Evolutionary conservation across 116 monocot species (phyloP), one percentile per base, ranked within the genome.

Genomic region (Iris pallida): DNA sequence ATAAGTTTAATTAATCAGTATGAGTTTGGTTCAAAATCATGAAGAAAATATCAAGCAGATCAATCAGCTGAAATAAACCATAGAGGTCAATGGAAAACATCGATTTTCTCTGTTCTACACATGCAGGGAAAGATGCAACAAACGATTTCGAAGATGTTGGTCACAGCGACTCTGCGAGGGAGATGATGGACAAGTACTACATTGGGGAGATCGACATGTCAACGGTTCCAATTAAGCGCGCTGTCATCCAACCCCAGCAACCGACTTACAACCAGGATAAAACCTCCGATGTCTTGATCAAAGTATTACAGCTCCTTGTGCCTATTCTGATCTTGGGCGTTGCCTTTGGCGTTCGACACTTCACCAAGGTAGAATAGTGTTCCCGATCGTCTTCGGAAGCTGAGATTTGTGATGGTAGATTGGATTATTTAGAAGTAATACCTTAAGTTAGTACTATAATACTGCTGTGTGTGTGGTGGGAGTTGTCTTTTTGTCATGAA

Each of bases 101-200:
- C 3, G 30, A 30, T 30, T 30, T 30, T 30, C 30, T 30, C 30
- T 30, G 30, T 30, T 30, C 3, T 30, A 30, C 30, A 30, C 30
- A 30, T 67, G 64, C 63, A 89, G 89, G 83, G 30, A 89, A 89
- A 65, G 85, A 89, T 73, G 89, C 85, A 41, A 85, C 83, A 16
- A 80, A 80, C 65, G 89, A 89, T 80, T 89, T 89, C 45, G 89
- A 89, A 71, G 89, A 89, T 69, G 68, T 85, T 0, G 89, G 89
- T 2, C 89, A 89, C 68, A 89, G 89, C 59, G 67, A 66, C 40
- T 47, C 80, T 0, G 89, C 89, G 8, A 85, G 73, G 56, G 85
- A 85, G 5, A 66, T 78, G 82, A 85, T 89, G 89, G 70, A 56
- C 8, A 72, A 89, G 56, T 89, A 85, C 63, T 73, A 19, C 63